Conservation (phyloP, 2,329 filamentous ascomycete species). For the Curvularia sp. region DNA sequence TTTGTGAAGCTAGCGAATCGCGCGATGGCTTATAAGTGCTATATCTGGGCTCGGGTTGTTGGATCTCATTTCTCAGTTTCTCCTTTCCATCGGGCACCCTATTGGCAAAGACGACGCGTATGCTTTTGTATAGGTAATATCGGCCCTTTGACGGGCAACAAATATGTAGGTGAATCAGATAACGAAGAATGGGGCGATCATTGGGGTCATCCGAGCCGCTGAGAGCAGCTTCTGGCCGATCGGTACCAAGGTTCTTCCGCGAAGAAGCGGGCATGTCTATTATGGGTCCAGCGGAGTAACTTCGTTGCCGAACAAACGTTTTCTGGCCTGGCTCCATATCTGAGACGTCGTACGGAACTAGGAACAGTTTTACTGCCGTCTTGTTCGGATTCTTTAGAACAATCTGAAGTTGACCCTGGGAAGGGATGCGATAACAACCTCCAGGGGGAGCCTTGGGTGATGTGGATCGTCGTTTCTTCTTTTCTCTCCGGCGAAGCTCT, state of each 20-base stretch:
- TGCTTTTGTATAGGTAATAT: conserved; percentile 88
- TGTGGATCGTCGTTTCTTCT: conserved; percentile 63
- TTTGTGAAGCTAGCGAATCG: conserved; percentile 46
- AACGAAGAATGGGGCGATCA: conserved; percentile 79
- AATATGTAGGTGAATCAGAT: conserved; percentile 91
- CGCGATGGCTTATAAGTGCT: conserved; percentile 76
- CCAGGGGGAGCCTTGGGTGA: conserved; percentile 75
- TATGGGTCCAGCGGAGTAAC: conserved; percentile 86
- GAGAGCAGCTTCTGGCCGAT: conserved; percentile 61
- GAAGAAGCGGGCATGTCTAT: conserved; percentile 70
- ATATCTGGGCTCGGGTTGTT: conserved; percentile 85
- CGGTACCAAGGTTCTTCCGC: conserved; percentile 58
- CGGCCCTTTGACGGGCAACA: conserved; percentile 84
- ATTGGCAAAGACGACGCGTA: conserved; percentile 95
- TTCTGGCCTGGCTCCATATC: conserved; percentile 95
- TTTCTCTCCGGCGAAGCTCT: conserved; percentile 58
- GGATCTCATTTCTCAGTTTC: conserved; percentile 86
- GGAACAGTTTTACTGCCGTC: conserved; percentile 93
- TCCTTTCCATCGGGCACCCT: conserved; percentile 95
- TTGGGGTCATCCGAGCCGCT: conserved; percentile 58
- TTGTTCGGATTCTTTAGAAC: conserved; percentile 99
- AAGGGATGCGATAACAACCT: conserved; percentile 91
- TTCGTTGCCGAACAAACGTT: conserved; percentile 93
- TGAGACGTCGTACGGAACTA: conserved; percentile 88
- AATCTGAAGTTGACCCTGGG: conserved; percentile 93